These are phyloP conservation scores for Pythium insidiosum DNA, from an alignment of 352 stramenopile species.

Conservation along the genomic window DNA sequence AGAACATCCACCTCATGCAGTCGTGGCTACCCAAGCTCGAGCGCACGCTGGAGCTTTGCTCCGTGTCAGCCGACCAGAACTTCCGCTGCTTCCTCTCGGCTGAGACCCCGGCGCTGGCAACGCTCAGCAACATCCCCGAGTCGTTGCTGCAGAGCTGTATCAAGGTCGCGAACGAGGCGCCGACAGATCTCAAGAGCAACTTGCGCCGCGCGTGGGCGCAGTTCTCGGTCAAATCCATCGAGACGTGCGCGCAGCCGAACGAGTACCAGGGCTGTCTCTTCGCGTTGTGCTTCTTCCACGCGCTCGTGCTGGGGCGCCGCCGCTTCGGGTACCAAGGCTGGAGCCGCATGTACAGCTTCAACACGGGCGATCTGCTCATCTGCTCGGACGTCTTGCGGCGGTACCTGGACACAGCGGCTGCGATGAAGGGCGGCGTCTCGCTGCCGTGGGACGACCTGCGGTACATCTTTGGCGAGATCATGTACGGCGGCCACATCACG, in stretches of 20 bases:
- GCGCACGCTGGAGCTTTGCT: slow-evolving; percentile 64
- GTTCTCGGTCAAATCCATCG: slow-evolving; percentile 76
- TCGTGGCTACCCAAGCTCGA: slow-evolving; percentile 85
- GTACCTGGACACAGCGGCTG: slow-evolving; percentile 41
- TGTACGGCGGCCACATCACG: slow-evolving; percentile 85
- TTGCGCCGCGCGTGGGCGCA: slow-evolving; percentile 67
- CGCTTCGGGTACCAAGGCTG: slow-evolving; percentile 91
- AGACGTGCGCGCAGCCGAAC: slow-evolving; percentile 33
- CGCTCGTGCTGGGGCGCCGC: slow-evolving; percentile 83
- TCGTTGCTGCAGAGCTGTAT: slow-evolving; percentile 82
- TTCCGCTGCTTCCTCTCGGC: slow-evolving; percentile 94
- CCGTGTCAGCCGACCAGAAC: slow-evolving; percentile 80
- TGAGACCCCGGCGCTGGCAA: slow-evolving; percentile 75
- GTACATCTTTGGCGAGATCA: slow-evolving; percentile 92
- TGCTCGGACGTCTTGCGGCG: slow-evolving; percentile 74
- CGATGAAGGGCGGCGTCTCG: slow-evolving; percentile 3
- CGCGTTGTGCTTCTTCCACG: slow-evolving; percentile 93
- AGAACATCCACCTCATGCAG: slow-evolving; percentile 91
- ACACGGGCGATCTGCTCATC: slow-evolving; percentile 92
- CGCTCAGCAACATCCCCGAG: slow-evolving; percentile 86
- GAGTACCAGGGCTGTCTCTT: slow-evolving; percentile 93
- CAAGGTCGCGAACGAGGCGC: slow-evolving; percentile 81
- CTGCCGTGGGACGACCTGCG: slow-evolving; percentile 78
- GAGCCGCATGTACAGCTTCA: slow-evolving; percentile 92
- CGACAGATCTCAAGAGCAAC: slow-evolving; percentile 78